Percentiles rank a stretch among this genome's conserved stretches.
phyloP scores from a whole-genome alignment of 352 stramenopile species.

The Blastocystis sp. region DNA sequence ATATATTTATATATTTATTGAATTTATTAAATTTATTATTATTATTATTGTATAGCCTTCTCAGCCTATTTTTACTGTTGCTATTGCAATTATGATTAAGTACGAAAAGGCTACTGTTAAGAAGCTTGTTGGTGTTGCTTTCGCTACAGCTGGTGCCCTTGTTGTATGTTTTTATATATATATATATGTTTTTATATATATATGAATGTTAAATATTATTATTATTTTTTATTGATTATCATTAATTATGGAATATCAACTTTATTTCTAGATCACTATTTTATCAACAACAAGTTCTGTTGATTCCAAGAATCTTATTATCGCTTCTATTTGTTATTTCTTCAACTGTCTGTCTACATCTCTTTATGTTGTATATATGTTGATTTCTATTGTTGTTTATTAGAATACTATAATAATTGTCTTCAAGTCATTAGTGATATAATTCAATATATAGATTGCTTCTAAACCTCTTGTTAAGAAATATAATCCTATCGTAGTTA shows the following conservation, averaged over 20 bases:
- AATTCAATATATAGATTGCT: background rate
- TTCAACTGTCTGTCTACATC: conserved; percentile 24
- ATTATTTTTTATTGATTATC: no score
- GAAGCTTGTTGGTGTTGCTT: conserved; percentile 7
- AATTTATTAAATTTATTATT: no score
- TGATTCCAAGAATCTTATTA: background rate
- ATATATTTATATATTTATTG: no score
- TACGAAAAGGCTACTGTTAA: conserved; percentile 2
- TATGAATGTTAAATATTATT: no score
- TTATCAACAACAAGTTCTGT: background rate
- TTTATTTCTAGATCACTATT: background rate
- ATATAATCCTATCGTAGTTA: conserved; percentile 7
- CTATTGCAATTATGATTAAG: background rate
- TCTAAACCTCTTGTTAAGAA: conserved; percentile 16
- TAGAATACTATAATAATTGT: no score
- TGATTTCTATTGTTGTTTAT: background rate
- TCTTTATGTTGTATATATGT: conserved; percentile 1
- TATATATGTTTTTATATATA: no score
- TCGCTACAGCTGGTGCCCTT: background rate
- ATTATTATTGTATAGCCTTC: background rate
- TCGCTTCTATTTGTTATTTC: conserved; percentile 23
- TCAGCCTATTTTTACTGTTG: conserved; percentile 18
- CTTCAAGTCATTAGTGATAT: no score
- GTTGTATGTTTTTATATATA: background rate
- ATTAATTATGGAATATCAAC: no score